phyloP scores from a whole-genome alignment of 345 rosid species.

The Citrus reticulata region DNA sequence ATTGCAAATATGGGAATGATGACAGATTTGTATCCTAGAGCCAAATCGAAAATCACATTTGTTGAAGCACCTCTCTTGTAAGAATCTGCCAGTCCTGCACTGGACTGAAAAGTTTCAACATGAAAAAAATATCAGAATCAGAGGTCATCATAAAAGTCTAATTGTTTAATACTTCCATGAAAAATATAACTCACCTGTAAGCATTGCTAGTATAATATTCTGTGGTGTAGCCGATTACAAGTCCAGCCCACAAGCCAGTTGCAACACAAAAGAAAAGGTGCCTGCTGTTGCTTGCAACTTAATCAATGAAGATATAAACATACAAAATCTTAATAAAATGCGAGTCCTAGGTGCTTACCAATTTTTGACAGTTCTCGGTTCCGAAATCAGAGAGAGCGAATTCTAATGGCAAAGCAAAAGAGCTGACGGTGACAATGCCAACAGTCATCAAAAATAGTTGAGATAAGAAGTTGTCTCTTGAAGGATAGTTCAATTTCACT shows the following conservation, averaged over 20 bases:
- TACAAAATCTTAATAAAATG: neutral
- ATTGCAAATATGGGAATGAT: conserved; percentile 64
- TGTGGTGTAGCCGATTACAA: conserved; percentile 53
- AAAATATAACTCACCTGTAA: conserved; percentile 39
- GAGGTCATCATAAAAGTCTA: neutral
- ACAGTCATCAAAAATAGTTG: conserved; percentile 67
- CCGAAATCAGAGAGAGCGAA: conserved; percentile 64
- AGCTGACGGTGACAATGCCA: conserved; percentile 52
- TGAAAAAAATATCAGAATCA: neutral
- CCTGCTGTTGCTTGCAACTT: conserved; percentile 27
- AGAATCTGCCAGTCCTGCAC: conserved; percentile 74
- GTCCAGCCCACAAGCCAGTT: conserved; percentile 70
- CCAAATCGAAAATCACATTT: conserved; percentile 66
- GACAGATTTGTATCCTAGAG: conserved; percentile 67
- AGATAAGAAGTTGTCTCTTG: conserved; percentile 62
- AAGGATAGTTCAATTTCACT: conserved; percentile 54
- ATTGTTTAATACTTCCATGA: neutral
- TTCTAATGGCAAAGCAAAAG: conserved; percentile 51
- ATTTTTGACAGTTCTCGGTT: conserved; percentile 45
- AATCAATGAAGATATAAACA: conserved; percentile 2
- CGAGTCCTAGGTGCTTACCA: conserved; percentile 32
- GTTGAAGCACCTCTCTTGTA: conserved; percentile 68
- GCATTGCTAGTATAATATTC: conserved; percentile 73
- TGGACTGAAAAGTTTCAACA: conserved; percentile 34
- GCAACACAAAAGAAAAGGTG: conserved; percentile 65